These are phyloP conservation scores for Hymenoscyphus occultus DNA, from an alignment of 2,329 filamentous ascomycete species.

Conservation along the genomic window DNA sequence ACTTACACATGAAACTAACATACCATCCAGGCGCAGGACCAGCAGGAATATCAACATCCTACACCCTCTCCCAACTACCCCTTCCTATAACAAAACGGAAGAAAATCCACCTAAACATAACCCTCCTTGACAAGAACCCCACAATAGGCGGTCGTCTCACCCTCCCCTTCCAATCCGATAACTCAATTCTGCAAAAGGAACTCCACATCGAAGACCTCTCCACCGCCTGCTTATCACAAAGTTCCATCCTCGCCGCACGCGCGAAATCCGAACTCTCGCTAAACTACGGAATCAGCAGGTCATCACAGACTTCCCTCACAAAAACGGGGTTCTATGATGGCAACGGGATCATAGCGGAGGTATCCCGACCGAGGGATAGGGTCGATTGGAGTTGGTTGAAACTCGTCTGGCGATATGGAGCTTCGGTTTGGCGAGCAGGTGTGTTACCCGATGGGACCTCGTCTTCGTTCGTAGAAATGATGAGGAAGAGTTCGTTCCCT, in stretches of 20 bases:
- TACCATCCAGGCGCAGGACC: constrained; percentile 12
- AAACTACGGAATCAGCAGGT: not conserved
- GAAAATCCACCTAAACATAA: constrained; percentile 13
- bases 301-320: not conserved
- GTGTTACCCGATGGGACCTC: constrained; percentile 19
- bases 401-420: constrained; percentile 15
- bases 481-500: not conserved
- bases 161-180: not conserved
- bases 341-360: constrained; percentile 3
- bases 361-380: constrained; percentile 11
- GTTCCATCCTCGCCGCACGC: not conserved
- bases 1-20: not conserved
- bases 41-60: constrained; percentile 15
- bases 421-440: constrained; percentile 5
- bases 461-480: constrained; percentile 22
- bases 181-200: not conserved
- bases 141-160: constrained; percentile 17
- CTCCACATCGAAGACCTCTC: constrained; percentile 15
- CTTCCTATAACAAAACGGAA: not conserved
- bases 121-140: constrained; percentile 15
- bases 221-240: constrained; percentile 3
- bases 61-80: constrained; percentile 11
- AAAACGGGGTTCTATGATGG: constrained; percentile 16
- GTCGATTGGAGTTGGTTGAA: constrained; percentile 10
- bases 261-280: not conserved